These are phyloP conservation scores for Cladosporium velox DNA, from an alignment of 2,329 filamentous ascomycete species.

Conservation along the genomic window DNA sequence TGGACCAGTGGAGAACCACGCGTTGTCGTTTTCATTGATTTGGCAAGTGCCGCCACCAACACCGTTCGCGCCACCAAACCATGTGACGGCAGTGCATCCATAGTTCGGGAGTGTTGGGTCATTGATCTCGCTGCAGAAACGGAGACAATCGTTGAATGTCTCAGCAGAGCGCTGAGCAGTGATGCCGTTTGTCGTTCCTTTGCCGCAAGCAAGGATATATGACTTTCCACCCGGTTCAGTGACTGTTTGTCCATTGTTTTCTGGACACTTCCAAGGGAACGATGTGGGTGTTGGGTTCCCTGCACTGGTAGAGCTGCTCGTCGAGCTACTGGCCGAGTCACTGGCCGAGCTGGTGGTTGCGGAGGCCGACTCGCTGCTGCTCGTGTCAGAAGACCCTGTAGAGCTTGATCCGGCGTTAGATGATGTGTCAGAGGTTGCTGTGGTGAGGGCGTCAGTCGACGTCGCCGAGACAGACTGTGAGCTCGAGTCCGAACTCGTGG, in stretches of 20 bases:
- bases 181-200: conserved; percentile 3
- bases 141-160: conserved; percentile 14
- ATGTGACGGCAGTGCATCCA: conserved; percentile 9
- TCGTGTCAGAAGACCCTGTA: neutral
- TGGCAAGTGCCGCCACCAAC: conserved; percentile 1
- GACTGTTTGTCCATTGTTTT: conserved; percentile 1
- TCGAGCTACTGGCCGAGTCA: neutral
- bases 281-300: neutral
- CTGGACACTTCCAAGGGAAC: conserved; percentile 1
- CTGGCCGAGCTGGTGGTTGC: neutral
- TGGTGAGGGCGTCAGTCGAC: neutral
- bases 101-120: neutral
- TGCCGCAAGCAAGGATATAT: conserved; percentile 15
- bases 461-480: neutral
- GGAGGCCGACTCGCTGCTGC: neutral
- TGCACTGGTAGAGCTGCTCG: neutral
- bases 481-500: neutral
- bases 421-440: neutral
- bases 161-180: neutral
- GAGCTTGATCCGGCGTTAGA: neutral
- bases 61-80: conserved; percentile 2
- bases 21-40: neutral
- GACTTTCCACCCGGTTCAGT: neutral
- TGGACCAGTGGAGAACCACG: neutral
- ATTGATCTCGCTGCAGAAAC: neutral